Conservation (phyloP, 305 asterid species). For the Petunia hybrid region DNA sequence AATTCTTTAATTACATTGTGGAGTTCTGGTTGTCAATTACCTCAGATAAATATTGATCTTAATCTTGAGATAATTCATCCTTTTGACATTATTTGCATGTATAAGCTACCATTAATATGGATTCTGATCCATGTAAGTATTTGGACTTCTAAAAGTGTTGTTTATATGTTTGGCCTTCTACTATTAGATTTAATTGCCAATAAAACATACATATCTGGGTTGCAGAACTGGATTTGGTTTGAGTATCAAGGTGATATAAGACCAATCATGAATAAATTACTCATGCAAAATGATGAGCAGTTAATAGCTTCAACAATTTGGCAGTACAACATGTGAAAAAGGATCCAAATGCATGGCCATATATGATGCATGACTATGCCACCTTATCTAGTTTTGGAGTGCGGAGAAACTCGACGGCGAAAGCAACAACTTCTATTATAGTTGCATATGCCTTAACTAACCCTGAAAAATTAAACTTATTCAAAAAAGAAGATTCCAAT, state of each 20-base stretch:
- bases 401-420: background rate
- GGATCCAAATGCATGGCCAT: background rate
- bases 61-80: no score
- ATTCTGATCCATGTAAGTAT: slow-evolving; percentile 1
- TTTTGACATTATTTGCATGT: no score
- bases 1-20: no score
- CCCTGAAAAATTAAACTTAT: no score
- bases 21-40: no score
- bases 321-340: background rate
- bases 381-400: background rate
- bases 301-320: background rate
- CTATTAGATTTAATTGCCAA: background rate
- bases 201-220: background rate
- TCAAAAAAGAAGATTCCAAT: no score
- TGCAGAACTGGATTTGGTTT: background rate
- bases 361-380: background rate
- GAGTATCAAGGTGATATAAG: background rate
- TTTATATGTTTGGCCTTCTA: background rate
- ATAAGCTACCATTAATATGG: background rate
- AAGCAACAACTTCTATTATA: no score
- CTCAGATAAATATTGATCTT: no score
- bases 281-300: background rate
- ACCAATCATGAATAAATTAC: background rate
- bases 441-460: no score
- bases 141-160: background rate